Evolutionary conservation across 768 basidiomycete genomes (phyloP), one percentile per base, ranked within the genome.

Genomic region (Galerina sulciceps): DNA sequence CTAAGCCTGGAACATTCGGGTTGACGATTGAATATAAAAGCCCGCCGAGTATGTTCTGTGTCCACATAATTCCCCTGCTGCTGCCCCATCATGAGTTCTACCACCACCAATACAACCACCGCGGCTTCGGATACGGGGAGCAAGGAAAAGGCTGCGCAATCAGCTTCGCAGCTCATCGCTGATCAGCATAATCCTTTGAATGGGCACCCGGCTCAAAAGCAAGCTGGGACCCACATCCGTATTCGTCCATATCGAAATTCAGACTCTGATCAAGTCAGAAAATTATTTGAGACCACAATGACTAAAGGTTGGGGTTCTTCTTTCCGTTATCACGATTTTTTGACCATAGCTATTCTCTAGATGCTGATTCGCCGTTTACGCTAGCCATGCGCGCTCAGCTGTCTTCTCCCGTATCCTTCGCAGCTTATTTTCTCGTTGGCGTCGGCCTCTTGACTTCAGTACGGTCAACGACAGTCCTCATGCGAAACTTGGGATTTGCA

Each of bases 251-350:
- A 46, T 42, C 50, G 42, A 43, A 20, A 45, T 47, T 48, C 57
- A 8, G 67, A 69, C 55, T 55, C 49, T 3, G 50, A 57, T 20
- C 52, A 48, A 20, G 62, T 69, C n/a, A 59, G 63, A 3, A 49
- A 48, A 6, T 45, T 69, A 11, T 67, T 61, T 50, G 45, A 35
- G 22, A 40, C 48, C 11, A 51, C 61, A 4, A 53, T 69, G 45
- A 38, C 45, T 11, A 34, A 31, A 34, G 20, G 59, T 58, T 37
- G 6, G 22, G 3, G 26, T 35, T 57, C 20, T 36, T 43, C 15
- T 15, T 15, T 10, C 10, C 10, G 13, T 15, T 2, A 5, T 20
- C 15, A 45, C 44, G 34, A 55, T 4, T n/a, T 15, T n/a, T 15
- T 23, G 20, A 17, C 14, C 4, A 31, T 31, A 31, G 26, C 26